Conservation (phyloP, 495 filamentous ascomycete species). For the Penicillium cinerascens region DNA sequence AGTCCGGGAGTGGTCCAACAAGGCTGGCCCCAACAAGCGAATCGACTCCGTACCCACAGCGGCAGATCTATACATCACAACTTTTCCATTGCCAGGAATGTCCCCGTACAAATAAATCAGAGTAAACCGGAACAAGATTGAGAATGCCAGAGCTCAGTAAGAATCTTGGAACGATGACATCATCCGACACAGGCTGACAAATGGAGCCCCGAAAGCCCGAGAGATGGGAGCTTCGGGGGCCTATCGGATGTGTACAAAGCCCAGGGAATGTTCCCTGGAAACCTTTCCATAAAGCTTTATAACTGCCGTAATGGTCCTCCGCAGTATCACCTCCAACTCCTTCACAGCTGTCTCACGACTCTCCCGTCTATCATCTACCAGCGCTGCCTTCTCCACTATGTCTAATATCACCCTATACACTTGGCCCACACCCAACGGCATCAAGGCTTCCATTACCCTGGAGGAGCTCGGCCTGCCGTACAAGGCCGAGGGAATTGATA, state of each 20-base stretch:
- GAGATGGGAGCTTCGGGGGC: background rate
- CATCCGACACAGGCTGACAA: background rate
- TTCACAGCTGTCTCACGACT: constrained; percentile 15
- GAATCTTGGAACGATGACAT: background rate
- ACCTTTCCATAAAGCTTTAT: background rate
- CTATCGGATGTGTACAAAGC: background rate
- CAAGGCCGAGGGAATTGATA: constrained; percentile 56
- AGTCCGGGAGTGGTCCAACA: too few relatives aligned
- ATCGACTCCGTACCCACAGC: too few relatives aligned
- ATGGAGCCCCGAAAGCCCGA: background rate
- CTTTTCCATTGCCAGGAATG: too few relatives aligned
- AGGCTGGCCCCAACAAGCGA: too few relatives aligned
- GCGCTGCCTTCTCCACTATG: constrained; percentile 20
- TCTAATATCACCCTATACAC: constrained; percentile 38
- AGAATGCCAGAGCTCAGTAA: background rate
- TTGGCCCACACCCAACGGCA: constrained; percentile 37
- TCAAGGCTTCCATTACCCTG: constrained; percentile 73
- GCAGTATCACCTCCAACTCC: background rate
- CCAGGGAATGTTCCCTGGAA: background rate
- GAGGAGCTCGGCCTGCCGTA: constrained; percentile 76
- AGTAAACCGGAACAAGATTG: too few relatives aligned
- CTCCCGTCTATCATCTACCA: constrained; percentile 4
- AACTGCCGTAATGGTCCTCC: constrained; percentile 10
- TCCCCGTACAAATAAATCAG: too few relatives aligned
- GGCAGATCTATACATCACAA: too few relatives aligned